Conservation (phyloP, 495 filamentous ascomycete genomes). For the Talaromyces ruber region DNA sequence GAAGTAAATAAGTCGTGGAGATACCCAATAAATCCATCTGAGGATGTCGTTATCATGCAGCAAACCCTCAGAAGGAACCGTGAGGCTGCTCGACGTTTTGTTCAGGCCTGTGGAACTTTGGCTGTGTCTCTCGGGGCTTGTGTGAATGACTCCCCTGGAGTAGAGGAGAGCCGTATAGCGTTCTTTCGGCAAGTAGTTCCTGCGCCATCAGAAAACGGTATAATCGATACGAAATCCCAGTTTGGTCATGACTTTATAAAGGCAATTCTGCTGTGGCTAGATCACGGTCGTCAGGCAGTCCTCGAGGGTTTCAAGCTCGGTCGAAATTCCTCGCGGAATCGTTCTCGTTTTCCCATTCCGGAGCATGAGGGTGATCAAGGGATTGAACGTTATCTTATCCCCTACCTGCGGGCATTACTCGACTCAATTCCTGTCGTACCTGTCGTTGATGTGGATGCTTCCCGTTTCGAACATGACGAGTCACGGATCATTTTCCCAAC, state of each 20-base stretch:
- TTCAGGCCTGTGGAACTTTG: conserved; percentile 60
- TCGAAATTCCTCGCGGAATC: conserved; percentile 20
- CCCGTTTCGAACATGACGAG: conserved; percentile 49
- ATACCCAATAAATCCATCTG: conserved; percentile 49
- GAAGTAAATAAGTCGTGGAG: conserved; percentile 46
- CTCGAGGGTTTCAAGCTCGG: conserved; percentile 46
- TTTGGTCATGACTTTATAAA: conserved; percentile 59
- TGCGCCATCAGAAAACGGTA: conserved; percentile 37
- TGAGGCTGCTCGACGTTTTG: conserved; percentile 51
- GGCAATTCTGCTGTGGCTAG: conserved; percentile 55
- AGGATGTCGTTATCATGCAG: conserved; percentile 44
- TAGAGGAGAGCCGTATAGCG: conserved; percentile 15
- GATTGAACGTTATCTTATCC: conserved; percentile 48
- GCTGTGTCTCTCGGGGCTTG: conserved; percentile 44
- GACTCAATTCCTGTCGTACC: conserved; percentile 34
- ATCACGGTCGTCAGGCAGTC: conserved; percentile 44
- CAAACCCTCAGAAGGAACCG: conserved; percentile 50
- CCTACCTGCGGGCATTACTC: conserved; percentile 47
- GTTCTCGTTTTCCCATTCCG: conserved; percentile 43
- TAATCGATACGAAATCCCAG: conserved; percentile 32
- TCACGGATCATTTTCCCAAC: conserved; percentile 41
- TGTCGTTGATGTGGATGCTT: conserved; percentile 50
- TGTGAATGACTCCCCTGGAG: conserved; percentile 22
- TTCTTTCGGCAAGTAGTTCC: conserved; percentile 37
- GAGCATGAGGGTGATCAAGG: conserved; percentile 37